phyloP scores from a whole-genome alignment of 306 rosid species.

The Cicer judaicum region DNA sequence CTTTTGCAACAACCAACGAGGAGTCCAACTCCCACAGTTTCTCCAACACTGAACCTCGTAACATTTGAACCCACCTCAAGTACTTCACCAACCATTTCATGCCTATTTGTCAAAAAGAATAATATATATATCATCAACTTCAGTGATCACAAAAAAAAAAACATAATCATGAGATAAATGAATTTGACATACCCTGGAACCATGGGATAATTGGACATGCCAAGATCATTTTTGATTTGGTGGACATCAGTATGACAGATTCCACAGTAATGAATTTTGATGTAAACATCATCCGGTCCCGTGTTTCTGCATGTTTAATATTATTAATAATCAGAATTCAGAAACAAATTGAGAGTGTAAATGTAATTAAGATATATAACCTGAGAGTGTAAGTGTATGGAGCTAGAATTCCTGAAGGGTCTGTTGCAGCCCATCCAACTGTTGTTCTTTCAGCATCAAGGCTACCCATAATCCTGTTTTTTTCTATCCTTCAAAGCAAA shows the following conservation, averaged over 20 bases:
- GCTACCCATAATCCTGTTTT: conserved; percentile 56
- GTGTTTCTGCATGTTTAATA: conserved; percentile 64
- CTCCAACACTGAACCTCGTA: conserved; percentile 62
- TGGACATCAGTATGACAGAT: conserved; percentile 86
- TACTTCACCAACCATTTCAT: conserved; percentile 85
- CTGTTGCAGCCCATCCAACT: conserved; percentile 83
- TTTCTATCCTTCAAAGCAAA: no score
- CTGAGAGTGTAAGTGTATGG: conserved; percentile 75
- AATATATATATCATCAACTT: not conserved
- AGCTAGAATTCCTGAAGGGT: conserved; percentile 90
- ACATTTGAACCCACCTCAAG: conserved; percentile 82
- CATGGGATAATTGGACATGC: conserved; percentile 90
- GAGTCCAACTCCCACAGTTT: conserved; percentile 76
- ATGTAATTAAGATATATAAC: conserved; percentile 35
- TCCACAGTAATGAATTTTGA: conserved; percentile 81
- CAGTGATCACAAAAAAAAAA: no score
- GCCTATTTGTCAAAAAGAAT: conserved; percentile 48
- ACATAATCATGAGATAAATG: not conserved
- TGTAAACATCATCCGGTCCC: conserved; percentile 79
- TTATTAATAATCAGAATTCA: not conserved
- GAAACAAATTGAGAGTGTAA: no score
- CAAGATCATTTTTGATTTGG: conserved; percentile 80
- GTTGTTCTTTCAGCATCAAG: conserved; percentile 62
- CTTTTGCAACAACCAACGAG: conserved; percentile 74
- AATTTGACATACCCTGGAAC: conserved; percentile 68